phyloP scores from a whole-genome alignment of 306 rosid genomes.

The Quercus berberidifolia region DNA sequence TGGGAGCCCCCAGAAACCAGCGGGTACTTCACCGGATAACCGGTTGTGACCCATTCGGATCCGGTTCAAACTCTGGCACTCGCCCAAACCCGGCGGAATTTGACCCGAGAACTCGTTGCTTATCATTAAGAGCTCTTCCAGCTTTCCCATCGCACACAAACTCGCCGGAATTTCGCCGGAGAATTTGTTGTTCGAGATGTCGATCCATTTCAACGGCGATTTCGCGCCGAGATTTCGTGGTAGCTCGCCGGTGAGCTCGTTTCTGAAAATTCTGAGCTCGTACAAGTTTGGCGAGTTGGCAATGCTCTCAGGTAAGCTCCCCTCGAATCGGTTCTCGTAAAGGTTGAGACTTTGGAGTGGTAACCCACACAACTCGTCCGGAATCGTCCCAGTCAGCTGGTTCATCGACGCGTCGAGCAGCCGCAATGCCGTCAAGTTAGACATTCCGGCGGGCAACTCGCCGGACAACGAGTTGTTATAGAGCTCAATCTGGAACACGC shows the following conservation, averaged over 20 bases:
- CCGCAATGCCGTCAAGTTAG: constrained; percentile 58
- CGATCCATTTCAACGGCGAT: constrained; percentile 62
- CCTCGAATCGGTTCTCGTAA: constrained; percentile 66
- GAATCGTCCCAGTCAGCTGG: constrained; percentile 49
- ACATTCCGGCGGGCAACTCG: constrained; percentile 56
- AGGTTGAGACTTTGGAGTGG: constrained; percentile 71
- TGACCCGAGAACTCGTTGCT: constrained; percentile 55
- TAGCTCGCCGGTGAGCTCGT: constrained; percentile 53
- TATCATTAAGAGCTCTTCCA: constrained; percentile 68
- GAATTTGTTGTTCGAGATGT: constrained; percentile 59
- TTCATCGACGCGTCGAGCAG: constrained; percentile 79
- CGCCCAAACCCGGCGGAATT: constrained; percentile 56
- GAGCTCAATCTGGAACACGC: constrained; percentile 67
- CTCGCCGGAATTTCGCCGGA: constrained; percentile 58
- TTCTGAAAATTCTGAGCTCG: constrained; percentile 61
- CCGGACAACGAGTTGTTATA: constrained; percentile 79
- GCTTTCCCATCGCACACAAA: constrained; percentile 43
- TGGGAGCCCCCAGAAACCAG: constrained; percentile 73
- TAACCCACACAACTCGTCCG: constrained; percentile 57
- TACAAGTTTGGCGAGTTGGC: constrained; percentile 53
- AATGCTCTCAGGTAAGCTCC: constrained; percentile 59
- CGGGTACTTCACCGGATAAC: constrained; percentile 71
- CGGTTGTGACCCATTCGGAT: constrained; percentile 57
- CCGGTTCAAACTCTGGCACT: constrained; percentile 57
- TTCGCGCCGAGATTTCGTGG: constrained; percentile 61